Conservation (phyloP, 768 basidiomycete genomes). For the Coprinopsis sp. region DNA sequence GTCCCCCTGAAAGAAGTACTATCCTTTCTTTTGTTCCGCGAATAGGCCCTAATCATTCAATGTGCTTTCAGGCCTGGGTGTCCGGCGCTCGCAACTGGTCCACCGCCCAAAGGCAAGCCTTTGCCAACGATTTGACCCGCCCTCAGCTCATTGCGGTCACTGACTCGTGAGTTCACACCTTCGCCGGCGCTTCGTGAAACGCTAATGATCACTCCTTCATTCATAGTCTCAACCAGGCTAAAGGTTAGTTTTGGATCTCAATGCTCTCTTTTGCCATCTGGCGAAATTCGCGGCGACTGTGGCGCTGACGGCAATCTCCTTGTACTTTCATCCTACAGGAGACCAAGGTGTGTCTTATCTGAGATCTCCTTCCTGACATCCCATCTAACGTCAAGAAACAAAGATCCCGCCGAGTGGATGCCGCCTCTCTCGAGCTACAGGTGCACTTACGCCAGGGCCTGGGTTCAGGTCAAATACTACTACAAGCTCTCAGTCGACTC, state of each 20-base stretch:
- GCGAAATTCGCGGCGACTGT: too few relatives aligned
- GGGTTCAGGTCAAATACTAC: slow-evolving; percentile 48
- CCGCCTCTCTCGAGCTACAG: slow-evolving; percentile 43
- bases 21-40: background rate
- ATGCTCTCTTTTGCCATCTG: slow-evolving; percentile 1
- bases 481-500: slow-evolving; percentile 45
- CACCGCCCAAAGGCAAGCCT: slow-evolving; percentile 41
- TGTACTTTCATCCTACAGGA: slow-evolving; percentile 21
- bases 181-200: background rate
- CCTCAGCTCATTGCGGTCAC: slow-evolving; percentile 53
- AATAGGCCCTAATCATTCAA: background rate
- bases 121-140: slow-evolving; percentile 51
- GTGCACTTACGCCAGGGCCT: slow-evolving; percentile 52
- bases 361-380: background rate
- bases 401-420: slow-evolving; percentile 49
- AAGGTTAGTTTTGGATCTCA: slow-evolving; percentile 27
- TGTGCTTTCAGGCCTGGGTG: slow-evolving; percentile 38
- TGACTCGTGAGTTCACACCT: slow-evolving; percentile 24
- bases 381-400: background rate
- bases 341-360: slow-evolving; percentile 34
- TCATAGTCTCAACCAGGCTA: slow-evolving; percentile 41
- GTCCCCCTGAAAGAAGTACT: slow-evolving; percentile 48
- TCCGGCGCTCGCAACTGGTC: slow-evolving; percentile 54
- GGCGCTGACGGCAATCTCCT: background rate
- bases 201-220: background rate